Evolutionary conservation across 2,329 filamentous ascomycete genomes (phyloP).

Genomic region (Huntiella moniliformis): DNA sequence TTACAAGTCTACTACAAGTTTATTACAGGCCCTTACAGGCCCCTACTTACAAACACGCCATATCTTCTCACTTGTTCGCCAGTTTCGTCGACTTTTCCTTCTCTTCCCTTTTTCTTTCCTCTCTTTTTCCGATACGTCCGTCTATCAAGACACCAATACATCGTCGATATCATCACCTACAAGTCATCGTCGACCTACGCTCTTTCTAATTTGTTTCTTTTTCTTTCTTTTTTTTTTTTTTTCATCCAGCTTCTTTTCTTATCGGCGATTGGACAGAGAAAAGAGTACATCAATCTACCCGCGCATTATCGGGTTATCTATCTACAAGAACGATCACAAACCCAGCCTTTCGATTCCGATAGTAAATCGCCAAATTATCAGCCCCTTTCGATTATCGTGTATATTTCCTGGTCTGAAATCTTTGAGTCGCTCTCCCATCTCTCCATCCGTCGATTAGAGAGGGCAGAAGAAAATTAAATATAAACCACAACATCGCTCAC

Average conservation of each 20-base stretch:
- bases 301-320: too few relatives aligned
- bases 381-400: not conserved
- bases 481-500: too few relatives aligned
- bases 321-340: too few relatives aligned
- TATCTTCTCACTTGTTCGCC: too few relatives aligned
- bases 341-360: not conserved
- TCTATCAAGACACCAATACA: not conserved
- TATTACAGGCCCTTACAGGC: too few relatives aligned
- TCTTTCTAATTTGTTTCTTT: slow-evolving; percentile 8
- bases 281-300: not conserved
- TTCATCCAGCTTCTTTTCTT: not conserved
- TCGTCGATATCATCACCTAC: slow-evolving; percentile 3
- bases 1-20: too few relatives aligned
- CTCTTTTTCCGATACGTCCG: slow-evolving; percentile 1
- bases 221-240: slow-evolving; percentile 12
- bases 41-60: too few relatives aligned
- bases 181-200: not conserved
- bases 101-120: slow-evolving; percentile 1
- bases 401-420: slow-evolving; percentile 1
- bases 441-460: too few relatives aligned
- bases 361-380: not conserved
- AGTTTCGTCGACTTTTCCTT: not conserved
- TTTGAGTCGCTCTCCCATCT: not conserved
- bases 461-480: too few relatives aligned
- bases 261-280: too few relatives aligned